Evolutionary conservation across 345 rosid genomes (phyloP).

Genomic region (Acer campestre): DNA sequence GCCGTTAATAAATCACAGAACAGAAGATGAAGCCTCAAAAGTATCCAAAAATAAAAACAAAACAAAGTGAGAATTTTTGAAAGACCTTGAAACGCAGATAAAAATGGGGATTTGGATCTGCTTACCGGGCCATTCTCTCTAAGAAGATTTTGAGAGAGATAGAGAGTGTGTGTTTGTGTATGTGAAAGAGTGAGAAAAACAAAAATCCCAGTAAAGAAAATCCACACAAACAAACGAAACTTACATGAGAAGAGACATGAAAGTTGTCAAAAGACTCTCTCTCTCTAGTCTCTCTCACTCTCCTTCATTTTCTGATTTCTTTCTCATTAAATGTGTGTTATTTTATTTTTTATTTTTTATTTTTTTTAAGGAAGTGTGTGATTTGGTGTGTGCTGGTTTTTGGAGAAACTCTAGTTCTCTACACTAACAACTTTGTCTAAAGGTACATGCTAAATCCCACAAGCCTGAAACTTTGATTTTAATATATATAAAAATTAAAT

Average conservation of each 20-base stretch:
- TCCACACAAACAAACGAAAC: slow-evolving; percentile 29
- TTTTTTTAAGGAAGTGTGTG: background rate
- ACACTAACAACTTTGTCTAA: too few species aligned
- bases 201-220: slow-evolving; percentile 17
- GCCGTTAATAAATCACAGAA: slow-evolving; percentile 17
- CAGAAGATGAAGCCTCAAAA: slow-evolving; percentile 20
- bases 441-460: too few species aligned
- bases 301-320: background rate
- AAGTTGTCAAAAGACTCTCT: slow-evolving; percentile 23
- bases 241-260: slow-evolving; percentile 39
- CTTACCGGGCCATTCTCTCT: slow-evolving; percentile 39
- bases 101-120: slow-evolving; percentile 52
- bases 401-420: background rate
- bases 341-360: background rate
- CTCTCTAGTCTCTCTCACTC: slow-evolving; percentile 9
- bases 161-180: background rate
- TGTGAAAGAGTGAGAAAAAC: slow-evolving; percentile 7
- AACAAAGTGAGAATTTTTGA: slow-evolving; percentile 30
- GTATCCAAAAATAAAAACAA: background rate
- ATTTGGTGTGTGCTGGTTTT: background rate
- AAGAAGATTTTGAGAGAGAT: slow-evolving; percentile 34
- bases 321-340: background rate
- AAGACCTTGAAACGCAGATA: slow-evolving; percentile 28
- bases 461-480: too few species aligned
- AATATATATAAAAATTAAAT: too few species aligned